Conservation (phyloP, 2,329 filamentous ascomycete genomes). For the Fragosphaeria purpurea region DNA sequence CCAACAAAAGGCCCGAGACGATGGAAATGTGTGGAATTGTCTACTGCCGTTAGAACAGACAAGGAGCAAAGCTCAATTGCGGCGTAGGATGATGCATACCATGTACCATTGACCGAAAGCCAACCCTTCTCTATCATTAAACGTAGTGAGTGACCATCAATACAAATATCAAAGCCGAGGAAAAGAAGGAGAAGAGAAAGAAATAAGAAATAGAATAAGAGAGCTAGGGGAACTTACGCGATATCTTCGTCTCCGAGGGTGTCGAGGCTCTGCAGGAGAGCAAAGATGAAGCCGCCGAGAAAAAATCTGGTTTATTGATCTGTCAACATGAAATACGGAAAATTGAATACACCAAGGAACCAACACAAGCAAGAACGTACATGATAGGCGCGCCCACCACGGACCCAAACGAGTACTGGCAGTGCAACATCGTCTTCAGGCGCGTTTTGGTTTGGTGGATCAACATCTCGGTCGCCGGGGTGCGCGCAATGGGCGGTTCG, state of each 20-base stretch:
- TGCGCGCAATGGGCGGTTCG: slow-evolving; percentile 8
- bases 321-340: not conserved
- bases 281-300: slow-evolving; percentile 18
- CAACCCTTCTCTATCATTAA: slow-evolving; percentile 4
- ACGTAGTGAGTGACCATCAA: no score
- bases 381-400: slow-evolving; percentile 18
- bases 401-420: slow-evolving; percentile 18
- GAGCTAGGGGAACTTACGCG: slow-evolving; percentile 1
- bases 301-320: slow-evolving; percentile 12
- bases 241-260: slow-evolving; percentile 12
- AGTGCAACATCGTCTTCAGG: slow-evolving; percentile 17
- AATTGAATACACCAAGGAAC: not conserved
- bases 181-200: not conserved
- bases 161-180: no score
- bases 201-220: not conserved
- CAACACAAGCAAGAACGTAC: not conserved
- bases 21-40: slow-evolving; percentile 20
- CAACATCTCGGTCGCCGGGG: not conserved
- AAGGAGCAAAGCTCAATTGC: not conserved
- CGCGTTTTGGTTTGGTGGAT: slow-evolving; percentile 14
- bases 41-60: slow-evolving; percentile 2
- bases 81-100: slow-evolving; percentile 6
- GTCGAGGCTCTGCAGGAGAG: slow-evolving; percentile 12
- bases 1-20: slow-evolving; percentile 16
- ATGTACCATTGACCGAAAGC: slow-evolving; percentile 17